phyloP scores from a whole-genome alignment of 139 green algal genomes.

The Edaphochlamys debaryana region DNA sequence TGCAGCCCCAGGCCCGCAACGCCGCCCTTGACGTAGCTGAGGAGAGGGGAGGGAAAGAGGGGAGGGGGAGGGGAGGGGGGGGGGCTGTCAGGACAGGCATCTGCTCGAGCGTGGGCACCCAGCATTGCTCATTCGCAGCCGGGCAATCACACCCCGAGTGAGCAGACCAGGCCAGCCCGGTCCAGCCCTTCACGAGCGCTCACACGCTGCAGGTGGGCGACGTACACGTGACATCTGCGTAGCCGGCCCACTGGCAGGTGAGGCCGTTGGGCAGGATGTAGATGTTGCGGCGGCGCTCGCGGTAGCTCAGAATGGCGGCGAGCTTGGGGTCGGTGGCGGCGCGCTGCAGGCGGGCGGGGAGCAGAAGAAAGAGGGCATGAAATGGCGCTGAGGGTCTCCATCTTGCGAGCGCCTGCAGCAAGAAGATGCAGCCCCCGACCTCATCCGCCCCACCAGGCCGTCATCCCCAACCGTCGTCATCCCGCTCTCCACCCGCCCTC shows the following conservation, averaged over 20 bases:
- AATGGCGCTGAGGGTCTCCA: too few relatives aligned
- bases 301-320: neutral
- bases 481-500: neutral
- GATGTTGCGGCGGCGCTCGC: constrained; percentile 4
- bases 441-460: too few relatives aligned
- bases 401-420: too few relatives aligned
- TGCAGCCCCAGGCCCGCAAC: too few relatives aligned
- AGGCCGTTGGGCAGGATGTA: neutral
- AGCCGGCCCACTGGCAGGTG: neutral
- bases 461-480: too few relatives aligned
- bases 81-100: too few relatives aligned
- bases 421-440: too few relatives aligned
- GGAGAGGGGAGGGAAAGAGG: too few relatives aligned
- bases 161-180: neutral
- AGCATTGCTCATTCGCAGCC: neutral
- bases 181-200: neutral
- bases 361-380: too few relatives aligned
- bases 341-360: too few relatives aligned
- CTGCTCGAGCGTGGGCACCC: too few relatives aligned
- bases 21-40: neutral
- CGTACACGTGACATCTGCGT: constrained; percentile 22
- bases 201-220: neutral
- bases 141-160: neutral
- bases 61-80: too few relatives aligned
- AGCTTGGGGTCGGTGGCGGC: neutral